Evolutionary conservation across 2,329 filamentous ascomycete genomes (phyloP).

Genomic region (Sclerotinia trifoliorum): DNA sequence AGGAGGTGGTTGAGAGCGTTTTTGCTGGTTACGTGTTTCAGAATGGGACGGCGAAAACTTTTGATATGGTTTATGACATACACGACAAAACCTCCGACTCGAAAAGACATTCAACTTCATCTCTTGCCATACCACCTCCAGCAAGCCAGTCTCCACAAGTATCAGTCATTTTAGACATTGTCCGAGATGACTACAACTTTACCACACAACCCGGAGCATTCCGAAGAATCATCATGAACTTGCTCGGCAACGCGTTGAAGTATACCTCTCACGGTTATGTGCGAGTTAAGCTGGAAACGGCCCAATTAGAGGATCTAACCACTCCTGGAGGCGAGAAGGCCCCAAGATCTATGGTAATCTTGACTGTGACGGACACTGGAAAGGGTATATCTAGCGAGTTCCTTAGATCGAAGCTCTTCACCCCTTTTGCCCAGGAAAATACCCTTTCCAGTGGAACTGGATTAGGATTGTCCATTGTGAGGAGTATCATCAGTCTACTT

Average conservation of each 20-base stretch:
- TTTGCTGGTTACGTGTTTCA: constrained; percentile 41
- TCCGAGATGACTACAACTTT: constrained; percentile 40
- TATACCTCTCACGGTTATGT: constrained; percentile 57
- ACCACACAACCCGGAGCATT: constrained; percentile 55
- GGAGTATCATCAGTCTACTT: constrained; percentile 58
- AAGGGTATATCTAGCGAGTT: constrained; percentile 66
- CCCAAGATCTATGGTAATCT: constrained; percentile 45
- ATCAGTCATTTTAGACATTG: constrained; percentile 37
- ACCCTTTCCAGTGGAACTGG: constrained; percentile 61
- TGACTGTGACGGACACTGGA: constrained; percentile 74
- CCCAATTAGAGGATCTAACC: constrained; percentile 35
- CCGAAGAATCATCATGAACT: constrained; percentile 57
- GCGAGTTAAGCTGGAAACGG: constrained; percentile 40
- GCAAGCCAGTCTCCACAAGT: constrained; percentile 30
- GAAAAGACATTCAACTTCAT: constrained; percentile 17
- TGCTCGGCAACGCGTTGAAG: constrained; percentile 63
- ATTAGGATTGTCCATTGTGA: constrained; percentile 64
- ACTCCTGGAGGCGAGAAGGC: constrained; percentile 28
- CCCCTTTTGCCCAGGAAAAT: constrained; percentile 64
- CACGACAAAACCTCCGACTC: constrained; percentile 19
- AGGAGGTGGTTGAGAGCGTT: constrained; percentile 41
- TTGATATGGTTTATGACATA: constrained; percentile 37
- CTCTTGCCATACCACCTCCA: constrained; percentile 14
- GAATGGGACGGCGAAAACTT: constrained; percentile 37
- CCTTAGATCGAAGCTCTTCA: constrained; percentile 58